These are phyloP conservation scores for Capsella bursapastoris DNA, from an alignment of 345 rosid species.

Conservation along the genomic window DNA sequence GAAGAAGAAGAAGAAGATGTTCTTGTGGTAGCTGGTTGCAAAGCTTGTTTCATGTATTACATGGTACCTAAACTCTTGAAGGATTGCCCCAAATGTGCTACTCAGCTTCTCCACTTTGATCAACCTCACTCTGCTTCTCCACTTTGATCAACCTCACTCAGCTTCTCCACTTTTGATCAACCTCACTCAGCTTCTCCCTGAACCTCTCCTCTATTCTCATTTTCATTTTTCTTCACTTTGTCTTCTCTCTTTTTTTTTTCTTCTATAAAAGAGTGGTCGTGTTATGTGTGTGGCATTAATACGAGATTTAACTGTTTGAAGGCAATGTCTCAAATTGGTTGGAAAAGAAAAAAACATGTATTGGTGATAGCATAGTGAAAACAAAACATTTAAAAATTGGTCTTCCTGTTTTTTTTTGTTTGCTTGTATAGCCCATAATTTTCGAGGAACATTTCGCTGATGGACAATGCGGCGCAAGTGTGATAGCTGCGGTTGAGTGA, in stretches of 20 bases:
- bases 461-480: not conserved
- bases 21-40: conserved; percentile 94
- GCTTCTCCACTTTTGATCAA: conserved; percentile 62
- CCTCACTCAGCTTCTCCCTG: conserved; percentile 54
- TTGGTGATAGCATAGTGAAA: not conserved
- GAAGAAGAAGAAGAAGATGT: conserved; percentile 54
- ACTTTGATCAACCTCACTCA: conserved; percentile 66
- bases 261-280: conserved; percentile 5
- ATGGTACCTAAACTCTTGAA: conserved; percentile 84
- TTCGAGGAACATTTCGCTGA: too few species aligned
- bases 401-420: too few species aligned
- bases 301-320: not conserved
- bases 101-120: conserved; percentile 85
- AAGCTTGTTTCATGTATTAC: conserved; percentile 88
- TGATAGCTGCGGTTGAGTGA: not conserved
- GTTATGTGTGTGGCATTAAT: not conserved
- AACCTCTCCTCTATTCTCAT: conserved; percentile 11
- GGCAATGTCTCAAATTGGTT: not conserved
- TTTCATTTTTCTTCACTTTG: conserved; percentile 2
- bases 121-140: conserved; percentile 56
- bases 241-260: not conserved
- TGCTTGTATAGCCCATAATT: too few species aligned
- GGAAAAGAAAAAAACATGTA: not conserved
- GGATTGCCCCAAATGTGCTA: conserved; percentile 83
- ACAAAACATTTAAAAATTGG: not conserved